phyloP scores from a whole-genome alignment of 257 asterid species.

The Petunia secreta region DNA sequence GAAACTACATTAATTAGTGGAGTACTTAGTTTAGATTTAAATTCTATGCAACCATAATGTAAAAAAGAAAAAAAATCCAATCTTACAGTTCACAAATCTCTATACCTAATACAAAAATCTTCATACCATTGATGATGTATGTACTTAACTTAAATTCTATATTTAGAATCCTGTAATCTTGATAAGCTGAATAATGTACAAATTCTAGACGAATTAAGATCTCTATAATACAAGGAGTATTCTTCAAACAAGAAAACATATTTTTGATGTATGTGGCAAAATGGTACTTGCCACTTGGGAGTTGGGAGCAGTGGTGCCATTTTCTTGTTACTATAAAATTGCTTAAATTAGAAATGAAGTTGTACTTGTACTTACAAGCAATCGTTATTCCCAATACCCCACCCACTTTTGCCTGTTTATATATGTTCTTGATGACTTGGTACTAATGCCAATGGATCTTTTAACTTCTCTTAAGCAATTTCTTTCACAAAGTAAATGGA shows the following conservation, averaged over 20 bases:
- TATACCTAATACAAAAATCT: too few species aligned
- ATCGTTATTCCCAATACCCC: slow-evolving; percentile 23
- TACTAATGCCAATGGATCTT: neutral
- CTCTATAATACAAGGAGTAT: neutral
- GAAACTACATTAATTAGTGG: too few species aligned
- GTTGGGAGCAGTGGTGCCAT: neutral
- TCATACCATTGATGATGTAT: too few species aligned
- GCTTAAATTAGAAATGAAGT: neutral
- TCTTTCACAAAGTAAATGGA: too few species aligned
- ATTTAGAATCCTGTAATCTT: neutral
- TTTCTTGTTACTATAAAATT: neutral
- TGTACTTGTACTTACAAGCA: slow-evolving; percentile 17
- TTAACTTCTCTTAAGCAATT: neutral
- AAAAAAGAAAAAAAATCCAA: too few species aligned
- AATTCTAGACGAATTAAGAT: neutral
- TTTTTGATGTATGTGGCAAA: neutral
- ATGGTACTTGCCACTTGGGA: neutral
- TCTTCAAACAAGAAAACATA: slow-evolving; percentile 7
- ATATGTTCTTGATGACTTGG: neutral
- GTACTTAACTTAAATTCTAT: too few species aligned
- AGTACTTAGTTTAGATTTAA: too few species aligned
- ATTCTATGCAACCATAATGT: too few species aligned
- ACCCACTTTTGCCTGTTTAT: slow-evolving; percentile 14
- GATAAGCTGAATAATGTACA: neutral
- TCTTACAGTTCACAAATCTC: too few species aligned